These are phyloP conservation scores for Jaltomata sinuosa DNA, from an alignment of 257 asterid genomes.

Conservation along the genomic window DNA sequence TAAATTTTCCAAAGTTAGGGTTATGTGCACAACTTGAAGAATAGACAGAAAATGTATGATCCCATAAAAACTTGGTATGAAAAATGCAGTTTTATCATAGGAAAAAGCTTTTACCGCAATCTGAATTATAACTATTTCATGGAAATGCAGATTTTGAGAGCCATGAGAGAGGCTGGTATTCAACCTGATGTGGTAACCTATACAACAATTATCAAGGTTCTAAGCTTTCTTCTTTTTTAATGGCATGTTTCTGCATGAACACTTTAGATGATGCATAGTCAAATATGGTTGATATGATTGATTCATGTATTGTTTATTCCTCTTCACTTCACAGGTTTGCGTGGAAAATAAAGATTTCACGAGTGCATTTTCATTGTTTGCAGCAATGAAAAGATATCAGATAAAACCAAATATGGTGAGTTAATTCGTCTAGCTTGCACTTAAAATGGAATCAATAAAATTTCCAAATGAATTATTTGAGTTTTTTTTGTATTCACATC, in stretches of 20 bases:
- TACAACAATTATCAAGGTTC: constrained; percentile 89
- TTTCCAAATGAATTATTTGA: background rate
- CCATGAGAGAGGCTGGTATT: constrained; percentile 70
- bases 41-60: background rate
- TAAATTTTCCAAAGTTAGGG: background rate
- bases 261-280: background rate
- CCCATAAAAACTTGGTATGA: background rate
- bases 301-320: constrained; percentile 4
- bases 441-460: background rate
- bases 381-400: constrained; percentile 68
- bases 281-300: background rate
- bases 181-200: constrained; percentile 86
- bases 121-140: constrained; percentile 6
- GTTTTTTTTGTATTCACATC: background rate
- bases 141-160: constrained; percentile 67
- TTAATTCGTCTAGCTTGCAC: background rate
- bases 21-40: background rate
- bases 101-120: background rate
- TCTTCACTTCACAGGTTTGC: constrained; percentile 54
- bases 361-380: constrained; percentile 58
- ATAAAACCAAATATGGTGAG: constrained; percentile 80
- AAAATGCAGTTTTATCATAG: background rate
- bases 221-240: constrained; percentile 4
- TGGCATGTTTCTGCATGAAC: background rate
- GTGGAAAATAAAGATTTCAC: constrained; percentile 53